phyloP scores from a whole-genome alignment of 2,329 filamentous ascomycete genomes.

The Pseudocercospora vitis region DNA sequence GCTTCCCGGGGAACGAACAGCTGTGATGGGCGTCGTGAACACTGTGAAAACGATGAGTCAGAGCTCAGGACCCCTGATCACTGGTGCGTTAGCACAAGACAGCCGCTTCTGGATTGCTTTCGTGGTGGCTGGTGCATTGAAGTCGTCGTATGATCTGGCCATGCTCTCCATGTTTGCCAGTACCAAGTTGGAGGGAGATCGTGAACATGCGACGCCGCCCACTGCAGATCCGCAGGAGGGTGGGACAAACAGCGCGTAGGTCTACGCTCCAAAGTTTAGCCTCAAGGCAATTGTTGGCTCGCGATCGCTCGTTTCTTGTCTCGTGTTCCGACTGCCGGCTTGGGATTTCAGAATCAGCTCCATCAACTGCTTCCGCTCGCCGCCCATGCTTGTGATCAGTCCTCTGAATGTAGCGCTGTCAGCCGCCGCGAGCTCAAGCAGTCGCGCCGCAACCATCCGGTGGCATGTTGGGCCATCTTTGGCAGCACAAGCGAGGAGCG shows the following conservation, averaged over 20 bases:
- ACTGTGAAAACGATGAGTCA: conserved; percentile 66
- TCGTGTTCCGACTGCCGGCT: conserved; percentile 45
- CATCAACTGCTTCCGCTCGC: conserved; percentile 71
- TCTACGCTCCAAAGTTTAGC: conserved; percentile 70
- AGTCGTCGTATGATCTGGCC: conserved; percentile 51
- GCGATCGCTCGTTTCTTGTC: conserved; percentile 45
- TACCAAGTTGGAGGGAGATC: neutral
- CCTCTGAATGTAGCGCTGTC: conserved; percentile 72
- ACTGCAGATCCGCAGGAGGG: neutral
- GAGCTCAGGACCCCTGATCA: conserved; percentile 62
- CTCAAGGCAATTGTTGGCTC: conserved; percentile 86
- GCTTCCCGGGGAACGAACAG: conserved; percentile 65
- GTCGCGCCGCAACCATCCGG: conserved; percentile 69
- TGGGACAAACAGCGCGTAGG: neutral
- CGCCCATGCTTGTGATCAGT: conserved; percentile 69
- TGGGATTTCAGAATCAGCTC: conserved; percentile 59
- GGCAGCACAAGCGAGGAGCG: conserved; percentile 72
- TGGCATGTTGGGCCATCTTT: conserved; percentile 55
- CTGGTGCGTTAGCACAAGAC: conserved; percentile 60
- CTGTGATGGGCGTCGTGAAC: conserved; percentile 69
- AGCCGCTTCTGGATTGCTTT: conserved; percentile 64
- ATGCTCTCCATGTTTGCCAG: conserved; percentile 34
- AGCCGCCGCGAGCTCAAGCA: conserved; percentile 77
- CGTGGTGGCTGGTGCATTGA: conserved; percentile 61
- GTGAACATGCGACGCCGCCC: neutral